Evolutionary conservation across 1,139 yeast genomes (phyloP), one percentile per base, ranked within the genome.

Genomic region (Kodamaea sp.): DNA sequence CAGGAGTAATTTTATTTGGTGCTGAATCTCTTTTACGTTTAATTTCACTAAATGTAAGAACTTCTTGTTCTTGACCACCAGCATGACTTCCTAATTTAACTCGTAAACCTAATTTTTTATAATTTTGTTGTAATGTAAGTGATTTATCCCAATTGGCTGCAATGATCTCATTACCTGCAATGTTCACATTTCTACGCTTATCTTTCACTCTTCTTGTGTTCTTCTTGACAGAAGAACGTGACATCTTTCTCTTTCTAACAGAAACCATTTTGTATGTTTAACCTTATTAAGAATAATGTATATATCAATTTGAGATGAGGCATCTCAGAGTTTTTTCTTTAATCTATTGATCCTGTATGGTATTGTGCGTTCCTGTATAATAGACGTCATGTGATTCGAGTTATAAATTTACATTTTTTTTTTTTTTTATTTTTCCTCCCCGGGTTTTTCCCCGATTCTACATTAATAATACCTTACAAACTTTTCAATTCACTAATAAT

Each of bases 141-240:
- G 78, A 75, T 45, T 81, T 75, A 63, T 92, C 96, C 98, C 98
- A 92, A 61, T 89, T 78, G 27, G 80, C 86, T 6, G 88, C 94
- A 48, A 92, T 85, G 49, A 92, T 77, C 3, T 95, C 88, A 58
- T 88, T 86, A 1, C 85, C 70, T 39, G 73, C 72, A 26, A 85
- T 78, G 46, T 79, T 79, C 43, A 81, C 65, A 49, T 79, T 71
- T 54, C 83, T 75, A 54, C 81, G 81, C 52, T 75, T 80, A 54
- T 84, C 90, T 58, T 84, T 85, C 35, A 63, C 63, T 53, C 82
- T 73, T 58, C 94, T 75, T 32, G 89, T 79, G 53, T 75, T 78
- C 62, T 84, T 86, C 51, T 69, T 66, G 45, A 81, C 77, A 39
- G 86, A 75, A 32, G 92, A 81, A 50, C 84, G 78, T 45, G 80